phyloP scores from a whole-genome alignment of 2,329 filamentous ascomycete species.

The Paecilomyces niveus region DNA sequence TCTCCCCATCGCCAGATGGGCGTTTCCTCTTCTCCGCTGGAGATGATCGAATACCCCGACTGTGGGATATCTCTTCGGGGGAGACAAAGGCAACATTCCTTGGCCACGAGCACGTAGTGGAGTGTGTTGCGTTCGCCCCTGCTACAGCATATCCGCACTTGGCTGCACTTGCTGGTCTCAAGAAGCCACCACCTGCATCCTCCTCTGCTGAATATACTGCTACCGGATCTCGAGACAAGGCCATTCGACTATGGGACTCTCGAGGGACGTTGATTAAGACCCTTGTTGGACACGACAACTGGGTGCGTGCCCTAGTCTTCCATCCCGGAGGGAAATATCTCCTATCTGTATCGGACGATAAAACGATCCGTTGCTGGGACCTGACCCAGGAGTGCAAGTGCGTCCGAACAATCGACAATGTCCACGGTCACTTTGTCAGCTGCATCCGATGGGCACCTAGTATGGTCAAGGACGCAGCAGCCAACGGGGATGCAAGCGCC shows the following conservation, averaged over 20 bases:
- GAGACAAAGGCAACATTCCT: constrained; percentile 74
- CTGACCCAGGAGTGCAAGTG: constrained; percentile 82
- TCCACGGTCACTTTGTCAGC: constrained; percentile 77
- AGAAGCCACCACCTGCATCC: constrained; percentile 67
- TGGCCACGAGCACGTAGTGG: constrained; percentile 78
- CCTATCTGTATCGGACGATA: constrained; percentile 79
- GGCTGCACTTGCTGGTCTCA: constrained; percentile 69
- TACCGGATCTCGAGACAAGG: constrained; percentile 83
- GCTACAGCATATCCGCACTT: constrained; percentile 70
- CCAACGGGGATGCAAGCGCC: constrained; percentile 6
- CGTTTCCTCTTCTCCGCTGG: constrained; percentile 75
- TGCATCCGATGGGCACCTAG: constrained; percentile 83
- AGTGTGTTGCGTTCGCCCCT: constrained; percentile 83
- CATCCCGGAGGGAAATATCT: constrained; percentile 90
- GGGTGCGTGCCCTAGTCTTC: constrained; percentile 79
- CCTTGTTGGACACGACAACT: constrained; percentile 84
- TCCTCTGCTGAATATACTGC: constrained; percentile 83
- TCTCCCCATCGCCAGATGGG: constrained; percentile 75
- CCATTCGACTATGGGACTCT: constrained; percentile 81
- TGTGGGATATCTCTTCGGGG: constrained; percentile 75
- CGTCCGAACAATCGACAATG: constrained; percentile 71
- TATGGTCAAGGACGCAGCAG: constrained; percentile 52
- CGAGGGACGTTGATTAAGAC: constrained; percentile 80
- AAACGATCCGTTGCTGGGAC: constrained; percentile 91
- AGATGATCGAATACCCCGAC: constrained; percentile 69